These are phyloP conservation scores for Salix brachista DNA, from an alignment of 345 rosid genomes.

Conservation along the genomic window DNA sequence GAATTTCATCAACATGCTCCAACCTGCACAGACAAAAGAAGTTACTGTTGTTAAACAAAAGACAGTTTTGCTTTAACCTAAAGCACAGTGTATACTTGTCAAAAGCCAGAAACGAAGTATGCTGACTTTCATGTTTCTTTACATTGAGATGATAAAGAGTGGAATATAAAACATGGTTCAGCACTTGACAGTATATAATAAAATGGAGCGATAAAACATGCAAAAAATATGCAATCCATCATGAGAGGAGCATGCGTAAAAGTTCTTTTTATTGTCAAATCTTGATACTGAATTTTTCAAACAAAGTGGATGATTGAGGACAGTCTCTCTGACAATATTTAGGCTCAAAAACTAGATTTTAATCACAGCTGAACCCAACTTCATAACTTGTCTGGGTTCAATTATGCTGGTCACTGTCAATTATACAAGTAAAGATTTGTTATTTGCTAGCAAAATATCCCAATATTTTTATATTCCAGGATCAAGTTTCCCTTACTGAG, in stretches of 20 bases:
- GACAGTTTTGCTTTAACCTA: neutral
- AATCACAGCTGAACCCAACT: neutral
- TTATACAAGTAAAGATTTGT: neutral
- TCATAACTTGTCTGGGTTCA: neutral
- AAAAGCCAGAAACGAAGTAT: neutral
- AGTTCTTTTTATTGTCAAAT: neutral
- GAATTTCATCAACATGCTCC: constrained; percentile 87
- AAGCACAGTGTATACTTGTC: neutral
- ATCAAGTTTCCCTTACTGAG: constrained; percentile 56
- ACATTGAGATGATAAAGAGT: neutral
- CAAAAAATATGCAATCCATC: neutral
- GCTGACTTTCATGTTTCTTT: neutral
- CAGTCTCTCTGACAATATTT: neutral
- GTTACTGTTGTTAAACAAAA: neutral
- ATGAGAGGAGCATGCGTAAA: neutral
- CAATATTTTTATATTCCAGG: constrained; percentile 4
- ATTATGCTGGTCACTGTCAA: neutral
- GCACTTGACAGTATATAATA: too few species aligned
- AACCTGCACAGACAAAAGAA: constrained; percentile 40
- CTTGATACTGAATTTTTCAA: neutral
- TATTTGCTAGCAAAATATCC: neutral
- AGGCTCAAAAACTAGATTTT: neutral
- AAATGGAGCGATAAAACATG: too few species aligned
- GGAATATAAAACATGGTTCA: neutral
- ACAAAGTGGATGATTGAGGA: neutral